These are phyloP conservation scores for Pseudogymnoascus sp. DNA, from an alignment of 2,329 filamentous ascomycete genomes.

Conservation along the genomic window DNA sequence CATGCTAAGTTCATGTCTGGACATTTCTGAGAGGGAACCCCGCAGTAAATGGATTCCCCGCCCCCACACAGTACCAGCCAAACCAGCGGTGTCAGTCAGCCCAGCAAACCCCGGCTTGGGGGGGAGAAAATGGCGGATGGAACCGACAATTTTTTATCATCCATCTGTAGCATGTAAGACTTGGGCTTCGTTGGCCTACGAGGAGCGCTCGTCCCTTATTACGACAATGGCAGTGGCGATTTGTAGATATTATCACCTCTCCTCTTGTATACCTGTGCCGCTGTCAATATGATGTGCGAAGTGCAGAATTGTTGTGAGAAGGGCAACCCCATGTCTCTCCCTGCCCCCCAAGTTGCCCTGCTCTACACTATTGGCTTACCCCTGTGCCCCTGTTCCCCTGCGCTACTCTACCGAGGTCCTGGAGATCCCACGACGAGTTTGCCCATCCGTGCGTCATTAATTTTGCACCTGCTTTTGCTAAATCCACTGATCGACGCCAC, in stretches of 20 bases:
- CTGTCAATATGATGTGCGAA: slow-evolving; percentile 5
- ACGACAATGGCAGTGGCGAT: background rate
- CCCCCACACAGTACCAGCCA: background rate
- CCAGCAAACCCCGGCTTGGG: background rate
- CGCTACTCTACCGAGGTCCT: background rate
- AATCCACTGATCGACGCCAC: background rate
- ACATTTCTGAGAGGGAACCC: slow-evolving; percentile 1
- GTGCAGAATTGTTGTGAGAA: background rate
- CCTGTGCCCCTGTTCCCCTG: background rate
- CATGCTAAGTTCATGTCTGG: background rate
- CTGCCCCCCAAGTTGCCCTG: background rate
- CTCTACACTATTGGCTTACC: background rate
- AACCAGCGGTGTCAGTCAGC: background rate
- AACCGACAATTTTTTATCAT: background rate
- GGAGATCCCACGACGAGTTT: background rate
- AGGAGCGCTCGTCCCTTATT: background rate
- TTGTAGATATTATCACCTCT: background rate
- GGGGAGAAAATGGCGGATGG: background rate
- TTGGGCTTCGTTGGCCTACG: background rate
- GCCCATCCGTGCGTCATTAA: background rate
- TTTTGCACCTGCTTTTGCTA: background rate
- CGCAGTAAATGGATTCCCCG: background rate
- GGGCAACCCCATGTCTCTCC: background rate
- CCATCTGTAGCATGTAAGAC: background rate
- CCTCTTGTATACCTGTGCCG: background rate